Percentiles rank a stretch among this genome's conserved stretches.
phyloP scores from a whole-genome alignment of 495 filamentous ascomycete genomes.

The Wilcoxina mikolae region DNA sequence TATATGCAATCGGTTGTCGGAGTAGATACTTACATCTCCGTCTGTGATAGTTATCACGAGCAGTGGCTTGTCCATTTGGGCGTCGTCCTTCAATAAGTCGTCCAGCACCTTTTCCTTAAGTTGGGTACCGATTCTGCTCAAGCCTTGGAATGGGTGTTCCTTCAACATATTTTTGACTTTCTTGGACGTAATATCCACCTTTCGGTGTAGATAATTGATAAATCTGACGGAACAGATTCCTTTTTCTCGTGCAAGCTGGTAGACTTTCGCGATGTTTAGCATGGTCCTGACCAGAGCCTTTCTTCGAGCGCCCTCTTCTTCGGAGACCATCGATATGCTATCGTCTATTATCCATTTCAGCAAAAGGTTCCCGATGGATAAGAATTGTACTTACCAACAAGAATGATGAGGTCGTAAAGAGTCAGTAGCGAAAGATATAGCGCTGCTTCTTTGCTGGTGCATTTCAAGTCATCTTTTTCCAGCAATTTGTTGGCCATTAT shows the following conservation, averaged over 20 bases:
- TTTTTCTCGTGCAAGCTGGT: constrained; percentile 49
- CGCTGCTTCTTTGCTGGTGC: constrained; percentile 12
- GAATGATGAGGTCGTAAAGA: constrained; percentile 18
- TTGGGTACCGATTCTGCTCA: constrained; percentile 52
- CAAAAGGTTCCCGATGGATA: neutral
- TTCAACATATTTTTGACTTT: constrained; percentile 43
- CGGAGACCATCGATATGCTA: constrained; percentile 57
- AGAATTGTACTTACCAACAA: constrained; percentile 36
- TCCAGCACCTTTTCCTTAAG: constrained; percentile 49
- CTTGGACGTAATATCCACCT: constrained; percentile 40
- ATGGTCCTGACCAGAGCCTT: constrained; percentile 49
- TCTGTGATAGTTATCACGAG: constrained; percentile 58
- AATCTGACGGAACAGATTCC: constrained; percentile 50
- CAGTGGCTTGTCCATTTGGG: constrained; percentile 46
- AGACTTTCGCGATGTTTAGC: constrained; percentile 43
- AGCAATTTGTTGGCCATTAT: too few species aligned
- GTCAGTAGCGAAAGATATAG: constrained; percentile 9
- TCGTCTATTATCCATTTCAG: constrained; percentile 36
- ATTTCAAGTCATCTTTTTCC: too few species aligned
- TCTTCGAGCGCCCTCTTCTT: constrained; percentile 47
- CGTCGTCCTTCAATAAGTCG: constrained; percentile 39
- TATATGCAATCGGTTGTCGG: constrained; percentile 29
- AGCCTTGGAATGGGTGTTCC: constrained; percentile 44
- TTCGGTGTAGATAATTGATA: constrained; percentile 45
- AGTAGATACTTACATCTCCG: constrained; percentile 40